A percentile compares a stretch with the other conserved stretches of the same genome.
Conservation (phyloP, 2,329 filamentous ascomycete genomes). For the Penicillium hordei region DNA sequence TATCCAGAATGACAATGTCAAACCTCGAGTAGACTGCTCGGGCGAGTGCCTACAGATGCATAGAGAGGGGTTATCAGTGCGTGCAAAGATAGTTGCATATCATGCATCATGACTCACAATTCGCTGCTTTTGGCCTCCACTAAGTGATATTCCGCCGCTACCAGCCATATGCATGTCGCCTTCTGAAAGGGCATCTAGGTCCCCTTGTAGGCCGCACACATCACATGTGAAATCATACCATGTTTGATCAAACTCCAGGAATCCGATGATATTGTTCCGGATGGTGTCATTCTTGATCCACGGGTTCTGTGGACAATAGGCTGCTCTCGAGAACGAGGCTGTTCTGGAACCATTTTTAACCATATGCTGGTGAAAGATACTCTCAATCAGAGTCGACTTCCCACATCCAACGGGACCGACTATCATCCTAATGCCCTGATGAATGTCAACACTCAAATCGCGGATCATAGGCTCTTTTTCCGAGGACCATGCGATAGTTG, state of each 20-base stretch:
- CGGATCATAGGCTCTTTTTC: not conserved
- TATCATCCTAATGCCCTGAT: constrained; percentile 6
- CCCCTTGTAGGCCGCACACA: constrained; percentile 24
- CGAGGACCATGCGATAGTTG: not conserved
- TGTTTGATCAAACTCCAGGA: constrained; percentile 51
- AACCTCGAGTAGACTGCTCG: constrained; percentile 10
- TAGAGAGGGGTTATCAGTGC: not conserved
- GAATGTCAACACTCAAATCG: not conserved
- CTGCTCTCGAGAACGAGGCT: not conserved
- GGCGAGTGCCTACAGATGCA: not conserved
- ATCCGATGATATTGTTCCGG: constrained; percentile 78
- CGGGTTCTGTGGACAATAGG: constrained; percentile 75
- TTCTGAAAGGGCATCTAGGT: constrained; percentile 24
- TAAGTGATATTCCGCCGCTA: constrained; percentile 44
- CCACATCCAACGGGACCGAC: constrained; percentile 15
- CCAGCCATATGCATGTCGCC: constrained; percentile 42
- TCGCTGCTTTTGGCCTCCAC: constrained; percentile 47
- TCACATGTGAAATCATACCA: constrained; percentile 21
- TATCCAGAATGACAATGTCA: constrained; percentile 9
- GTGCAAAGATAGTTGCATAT: not conserved
- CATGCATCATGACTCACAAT: not conserved
- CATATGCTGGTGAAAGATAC: constrained; percentile 5
- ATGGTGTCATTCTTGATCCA: constrained; percentile 87
- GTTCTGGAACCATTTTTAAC: not conserved
- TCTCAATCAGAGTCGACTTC: constrained; percentile 13